Percentiles rank a stretch among this genome's conserved stretches.
phyloP scores from a whole-genome alignment of 2,329 filamentous ascomycete species.

The Graphilbum sp. region DNA sequence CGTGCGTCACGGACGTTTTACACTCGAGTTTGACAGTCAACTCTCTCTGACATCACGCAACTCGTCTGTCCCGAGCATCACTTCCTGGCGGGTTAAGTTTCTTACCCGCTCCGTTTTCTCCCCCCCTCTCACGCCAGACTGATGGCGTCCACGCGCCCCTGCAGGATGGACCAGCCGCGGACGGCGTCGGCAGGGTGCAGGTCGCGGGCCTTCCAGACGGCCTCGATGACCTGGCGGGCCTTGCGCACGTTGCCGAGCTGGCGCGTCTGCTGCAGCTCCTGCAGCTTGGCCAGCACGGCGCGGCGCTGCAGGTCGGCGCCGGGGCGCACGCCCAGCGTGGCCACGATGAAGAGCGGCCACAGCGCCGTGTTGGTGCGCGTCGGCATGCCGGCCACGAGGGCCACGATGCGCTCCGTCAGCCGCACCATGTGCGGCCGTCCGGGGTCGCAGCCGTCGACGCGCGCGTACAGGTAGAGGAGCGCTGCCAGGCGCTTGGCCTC shows the following conservation, averaged over 20 bases:
- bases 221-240: slow-evolving; percentile 14
- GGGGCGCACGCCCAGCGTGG: slow-evolving; percentile 13
- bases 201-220: slow-evolving; percentile 16
- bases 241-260: slow-evolving; percentile 16
- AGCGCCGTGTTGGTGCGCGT: slow-evolving; percentile 13
- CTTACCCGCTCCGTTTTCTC: no score
- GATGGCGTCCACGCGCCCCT: slow-evolving; percentile 9
- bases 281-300: slow-evolving; percentile 11
- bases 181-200: slow-evolving; percentile 3
- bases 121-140: slow-evolving; percentile 11
- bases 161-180: slow-evolving; percentile 5
- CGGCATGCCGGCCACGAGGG: slow-evolving; percentile 11
- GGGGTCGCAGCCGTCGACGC: slow-evolving; percentile 13
- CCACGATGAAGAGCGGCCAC: slow-evolving; percentile 14
- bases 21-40: no score
- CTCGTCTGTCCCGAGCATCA: no score
- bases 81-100: no score
- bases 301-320: slow-evolving; percentile 13
- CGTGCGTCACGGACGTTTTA: no score
- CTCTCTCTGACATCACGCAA: no score
- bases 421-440: slow-evolving; percentile 12
- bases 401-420: slow-evolving; percentile 9
- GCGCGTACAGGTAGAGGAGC: slow-evolving; percentile 14
- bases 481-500: slow-evolving; percentile 14
- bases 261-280: slow-evolving; percentile 14